Evolutionary conservation across 768 basidiomycete species (phyloP).

Genomic region (Cantharellus anzutake): DNA sequence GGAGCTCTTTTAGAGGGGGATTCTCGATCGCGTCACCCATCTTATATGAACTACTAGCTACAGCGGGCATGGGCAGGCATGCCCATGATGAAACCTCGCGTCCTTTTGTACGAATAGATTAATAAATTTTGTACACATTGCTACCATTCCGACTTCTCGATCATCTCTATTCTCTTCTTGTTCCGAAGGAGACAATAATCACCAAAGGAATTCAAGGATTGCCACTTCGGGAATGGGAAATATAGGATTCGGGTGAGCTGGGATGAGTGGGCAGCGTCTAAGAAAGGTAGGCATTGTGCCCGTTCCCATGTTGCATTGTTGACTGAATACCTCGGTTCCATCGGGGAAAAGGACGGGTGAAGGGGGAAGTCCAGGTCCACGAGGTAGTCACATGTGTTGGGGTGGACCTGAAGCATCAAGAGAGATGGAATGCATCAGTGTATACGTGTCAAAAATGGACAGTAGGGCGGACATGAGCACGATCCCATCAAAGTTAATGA

Average conservation of each 20-base stretch:
- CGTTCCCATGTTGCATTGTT: constrained; percentile 60
- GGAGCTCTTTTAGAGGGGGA: no score
- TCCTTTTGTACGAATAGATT: no score
- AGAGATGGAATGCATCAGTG: neutral
- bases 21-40: no score
- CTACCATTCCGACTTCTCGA: constrained; percentile 8
- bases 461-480: neutral
- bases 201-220: constrained; percentile 54
- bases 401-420: constrained; percentile 30
- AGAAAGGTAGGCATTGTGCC: constrained; percentile 61
- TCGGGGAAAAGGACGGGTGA: constrained; percentile 22
- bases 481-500: neutral
- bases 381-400: constrained; percentile 68
- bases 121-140: no score
- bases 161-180: constrained; percentile 4
- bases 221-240: constrained; percentile 56
- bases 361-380: constrained; percentile 77
- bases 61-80: no score
- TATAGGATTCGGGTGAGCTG: constrained; percentile 60
- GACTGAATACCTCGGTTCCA: constrained; percentile 66
- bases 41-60: neutral
- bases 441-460: neutral
- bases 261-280: constrained; percentile 61
- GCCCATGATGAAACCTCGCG: no score
- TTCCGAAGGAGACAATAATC: constrained; percentile 82